These are phyloP conservation scores for Grigorovia humatica DNA, from an alignment of 805 yeast genomes.

Conservation along the genomic window DNA sequence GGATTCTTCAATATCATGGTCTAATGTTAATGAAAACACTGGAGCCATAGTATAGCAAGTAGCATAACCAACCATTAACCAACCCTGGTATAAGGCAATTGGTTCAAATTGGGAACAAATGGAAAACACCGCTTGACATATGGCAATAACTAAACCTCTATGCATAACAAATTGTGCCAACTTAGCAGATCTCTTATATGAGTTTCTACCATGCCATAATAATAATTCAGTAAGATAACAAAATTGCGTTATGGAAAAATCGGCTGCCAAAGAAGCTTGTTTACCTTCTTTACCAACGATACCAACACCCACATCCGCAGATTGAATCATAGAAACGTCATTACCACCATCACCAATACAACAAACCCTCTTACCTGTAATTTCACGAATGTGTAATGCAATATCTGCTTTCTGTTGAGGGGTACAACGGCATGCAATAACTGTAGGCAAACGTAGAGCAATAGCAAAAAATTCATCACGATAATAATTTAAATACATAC, in stretches of 20 bases:
- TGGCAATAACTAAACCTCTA: conserved; percentile 86
- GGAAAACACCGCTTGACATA: conserved; percentile 90
- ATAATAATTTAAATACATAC: conserved; percentile 51
- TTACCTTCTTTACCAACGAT: conserved; percentile 98
- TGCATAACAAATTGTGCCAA: conserved; percentile 93
- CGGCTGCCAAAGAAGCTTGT: conserved; percentile 96
- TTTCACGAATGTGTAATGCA: conserved; percentile 63
- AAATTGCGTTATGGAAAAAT: conserved; percentile 87
- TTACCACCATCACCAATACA: conserved; percentile 99
- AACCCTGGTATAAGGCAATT: conserved; percentile 87
- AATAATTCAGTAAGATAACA: conserved; percentile 77
- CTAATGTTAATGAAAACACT: conserved; percentile 84
- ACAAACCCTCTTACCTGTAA: conserved; percentile 84
- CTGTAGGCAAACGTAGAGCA: conserved; percentile 77
- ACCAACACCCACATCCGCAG: conserved; percentile 98
- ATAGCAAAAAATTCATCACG: conserved; percentile 65
- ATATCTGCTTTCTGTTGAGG: conserved; percentile 98
- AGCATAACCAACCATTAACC: conserved; percentile 97
- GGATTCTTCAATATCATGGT: conserved; percentile 82
- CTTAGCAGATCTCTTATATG: conserved; percentile 91
- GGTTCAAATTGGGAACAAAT: conserved; percentile 85
- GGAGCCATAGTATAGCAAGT: conserved; percentile 98
- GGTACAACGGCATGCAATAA: conserved; percentile 96
- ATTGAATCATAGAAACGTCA: conserved; percentile 97
- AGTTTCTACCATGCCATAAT: conserved; percentile 97